Evolutionary conservation across 768 basidiomycete genomes (phyloP), one percentile per base, ranked within the genome.

Genomic region (Termitomyces titanicus): DNA sequence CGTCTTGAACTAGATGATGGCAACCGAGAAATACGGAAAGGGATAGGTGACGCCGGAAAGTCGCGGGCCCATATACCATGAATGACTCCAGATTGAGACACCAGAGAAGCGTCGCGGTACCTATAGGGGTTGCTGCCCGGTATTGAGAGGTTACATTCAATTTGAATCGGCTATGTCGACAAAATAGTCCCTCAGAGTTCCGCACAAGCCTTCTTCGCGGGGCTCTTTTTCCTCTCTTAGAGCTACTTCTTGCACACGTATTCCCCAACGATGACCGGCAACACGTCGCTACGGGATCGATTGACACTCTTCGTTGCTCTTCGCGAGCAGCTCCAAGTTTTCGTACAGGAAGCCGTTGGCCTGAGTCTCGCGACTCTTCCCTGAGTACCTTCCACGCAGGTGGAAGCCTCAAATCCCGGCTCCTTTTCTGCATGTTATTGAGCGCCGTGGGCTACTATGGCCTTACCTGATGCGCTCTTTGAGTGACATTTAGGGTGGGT

Each of bases 81-180:
- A 31, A 52, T 50, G 40, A 60, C 49, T 63, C 58, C 57, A 60
- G 54, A 61, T 34, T 39, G 29, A 53, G 51, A 53, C 67, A 74
- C 76, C 67, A 84, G 83, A 84, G 78, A 77, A 58, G 72, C 76
- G 74, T 78, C 82, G 74, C 72, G 75, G 80, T 40, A 70, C 63
- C 17, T 54, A 24, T 60, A 53, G 62, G 62, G 60, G 61, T 53
- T 49, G 17, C 5, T 44, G 56, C 20, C 17, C 61, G 58, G 49
- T 67, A 70, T 60, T 39, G 80, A 83, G 76, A 63, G 76, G 62
- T 53, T 55, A 68, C 80, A 70, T 55, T 78, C 77, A 72, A 61
- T 54, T 42, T 39, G 55, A 46, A 52, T 27, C 13, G 33, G 43
- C 27, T n/a, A 56, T 40, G 46, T 51, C 45, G 31, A 47, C 49